These are phyloP conservation scores for Starmerella kuoi DNA, from an alignment of 805 yeast genomes.

Conservation along the genomic window DNA sequence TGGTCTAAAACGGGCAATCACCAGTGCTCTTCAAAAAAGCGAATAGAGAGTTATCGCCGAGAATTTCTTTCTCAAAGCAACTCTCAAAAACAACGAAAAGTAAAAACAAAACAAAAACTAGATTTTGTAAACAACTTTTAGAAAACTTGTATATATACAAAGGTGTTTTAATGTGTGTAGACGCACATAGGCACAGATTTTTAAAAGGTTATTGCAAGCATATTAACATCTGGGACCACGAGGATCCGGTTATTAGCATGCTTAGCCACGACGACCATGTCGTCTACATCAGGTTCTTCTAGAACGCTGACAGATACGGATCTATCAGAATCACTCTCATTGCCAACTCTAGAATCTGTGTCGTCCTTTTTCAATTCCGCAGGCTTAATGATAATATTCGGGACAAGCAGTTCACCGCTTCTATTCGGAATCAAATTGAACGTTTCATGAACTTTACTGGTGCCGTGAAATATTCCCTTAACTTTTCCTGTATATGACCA, in stretches of 20 bases:
- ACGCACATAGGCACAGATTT: too few relatives aligned
- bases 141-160: too few relatives aligned
- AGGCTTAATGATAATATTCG: constrained; percentile 36
- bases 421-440: constrained; percentile 59
- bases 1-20: constrained; percentile 36
- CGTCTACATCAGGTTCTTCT: not conserved
- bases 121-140: too few relatives aligned
- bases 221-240: constrained; percentile 58
- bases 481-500: constrained; percentile 76
- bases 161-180: too few relatives aligned
- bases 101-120: not conserved
- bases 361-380: constrained; percentile 39
- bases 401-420: constrained; percentile 60
- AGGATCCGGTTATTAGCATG: constrained; percentile 59
- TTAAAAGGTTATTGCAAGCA: constrained; percentile 48
- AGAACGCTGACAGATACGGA: not conserved
- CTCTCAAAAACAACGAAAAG: not conserved
- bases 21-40: not conserved
- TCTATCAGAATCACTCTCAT: constrained; percentile 1
- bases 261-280: constrained; percentile 38
- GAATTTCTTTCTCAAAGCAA: too few relatives aligned
- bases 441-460: constrained; percentile 23
- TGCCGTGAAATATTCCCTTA: constrained; percentile 37
- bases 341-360: too few relatives aligned
- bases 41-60: not conserved